Percentiles rank a stretch among this genome's conserved stretches.
Evolutionary conservation across 2,329 filamentous ascomycete genomes (phyloP).

Genomic region (Ophiostoma sp.): DNA sequence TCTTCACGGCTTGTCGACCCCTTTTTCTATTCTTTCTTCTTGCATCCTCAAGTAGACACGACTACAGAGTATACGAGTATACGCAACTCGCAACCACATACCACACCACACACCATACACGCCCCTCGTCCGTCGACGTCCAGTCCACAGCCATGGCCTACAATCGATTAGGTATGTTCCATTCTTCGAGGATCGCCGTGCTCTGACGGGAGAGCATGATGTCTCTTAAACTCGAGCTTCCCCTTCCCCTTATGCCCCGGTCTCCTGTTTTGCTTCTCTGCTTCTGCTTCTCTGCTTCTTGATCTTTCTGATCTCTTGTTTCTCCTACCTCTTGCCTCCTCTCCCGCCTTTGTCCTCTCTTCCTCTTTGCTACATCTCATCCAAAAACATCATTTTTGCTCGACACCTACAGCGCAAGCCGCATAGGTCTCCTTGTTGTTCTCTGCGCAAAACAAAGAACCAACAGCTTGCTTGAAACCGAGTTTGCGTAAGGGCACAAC

Average conservation of each 20-base stretch:
- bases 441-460: background rate
- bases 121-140: slow-evolving; percentile 15
- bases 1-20: slow-evolving; percentile 5
- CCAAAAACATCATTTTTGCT: background rate
- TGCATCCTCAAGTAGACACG: slow-evolving; percentile 4
- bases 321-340: background rate
- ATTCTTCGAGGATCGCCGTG: slow-evolving; percentile 2
- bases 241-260: slow-evolving; percentile 4
- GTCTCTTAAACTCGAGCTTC: slow-evolving; percentile 6
- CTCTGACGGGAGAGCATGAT: background rate
- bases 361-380: background rate
- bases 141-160: slow-evolving; percentile 55
- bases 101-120: background rate
- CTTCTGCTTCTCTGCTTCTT: background rate
- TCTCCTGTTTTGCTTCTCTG: background rate
- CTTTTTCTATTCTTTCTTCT: slow-evolving; percentile 9
- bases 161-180: slow-evolving; percentile 63
- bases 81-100: background rate
- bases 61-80: background rate
- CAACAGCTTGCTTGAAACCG: background rate
- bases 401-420: slow-evolving; percentile 6
- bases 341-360: background rate
- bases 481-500: background rate
- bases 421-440: background rate
- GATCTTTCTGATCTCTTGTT: background rate